Evolutionary conservation across 306 rosid species (phyloP), one percentile per base, ranked within the genome.

Genomic region (Lithocarpus polystachyus): DNA sequence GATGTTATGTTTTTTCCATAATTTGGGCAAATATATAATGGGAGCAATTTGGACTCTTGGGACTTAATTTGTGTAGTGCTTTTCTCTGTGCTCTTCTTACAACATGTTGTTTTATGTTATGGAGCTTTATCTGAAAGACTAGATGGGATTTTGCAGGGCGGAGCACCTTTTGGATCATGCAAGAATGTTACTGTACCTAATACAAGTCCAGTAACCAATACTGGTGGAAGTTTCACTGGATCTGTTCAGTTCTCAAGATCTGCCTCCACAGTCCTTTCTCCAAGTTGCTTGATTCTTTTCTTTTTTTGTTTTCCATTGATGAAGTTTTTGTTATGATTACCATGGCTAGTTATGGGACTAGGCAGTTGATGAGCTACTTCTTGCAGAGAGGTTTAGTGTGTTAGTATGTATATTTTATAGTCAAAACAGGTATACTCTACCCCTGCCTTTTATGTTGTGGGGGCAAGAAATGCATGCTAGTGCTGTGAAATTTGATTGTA

Each of bases 151-250:
- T 80, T 74, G 77, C 92, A 92, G 98, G 94, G 78, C 40, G 98
- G 97, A 79, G 92, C 83, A 56, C 89, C 99, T 83, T 88, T 84
- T 80, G 98, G 98, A 65, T 87, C 94, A 43, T 92, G 99, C 92
- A 91, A 95, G 88, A 95, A 86, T 85, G 73, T 91, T 78, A 61
- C 92, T 64, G 80, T 73, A 71, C 92, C 97, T 12, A 79, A 75
- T 71, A 76, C 82, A 70, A 89, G 81, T 77, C 92, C 96, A 75
- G 8, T 74, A 77, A 84, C 86, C 82, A 90, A 83, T 80, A 88
- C 82, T 23, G 80, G 85, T 11, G 97, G 97, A 82, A 88, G 94
- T 87, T 91, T 92, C 84, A 90, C 90, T 22, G 99, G 97, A 56
- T 88, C 92, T 56, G 91, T 94, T 86, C 98, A 94, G 89, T 94